phyloP scores from a whole-genome alignment of 2,329 filamentous ascomycete genomes.

The Cordyceps cateniannulata region DNA sequence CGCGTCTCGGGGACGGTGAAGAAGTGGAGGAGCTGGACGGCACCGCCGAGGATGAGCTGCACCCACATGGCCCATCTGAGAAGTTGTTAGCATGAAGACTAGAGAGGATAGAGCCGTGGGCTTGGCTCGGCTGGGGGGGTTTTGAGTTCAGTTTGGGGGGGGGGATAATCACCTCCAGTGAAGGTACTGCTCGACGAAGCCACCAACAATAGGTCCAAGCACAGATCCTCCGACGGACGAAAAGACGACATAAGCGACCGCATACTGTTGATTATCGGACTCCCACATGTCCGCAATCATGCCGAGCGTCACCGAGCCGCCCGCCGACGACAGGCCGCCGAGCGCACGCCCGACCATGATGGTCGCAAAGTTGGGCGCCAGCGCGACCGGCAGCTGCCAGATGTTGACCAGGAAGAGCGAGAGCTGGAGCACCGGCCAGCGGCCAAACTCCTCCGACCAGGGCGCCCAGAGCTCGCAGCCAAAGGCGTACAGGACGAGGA shows the following conservation, averaged over 20 bases:
- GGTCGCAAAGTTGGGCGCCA: conserved; percentile 66
- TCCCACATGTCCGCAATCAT: conserved; percentile 74
- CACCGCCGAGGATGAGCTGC: conserved; percentile 69
- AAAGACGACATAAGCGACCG: conserved; percentile 70
- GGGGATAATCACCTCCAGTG: conserved; percentile 50
- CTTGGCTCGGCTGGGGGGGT: too few relatives aligned
- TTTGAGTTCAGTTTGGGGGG: too few relatives aligned
- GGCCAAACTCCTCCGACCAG: conserved; percentile 77
- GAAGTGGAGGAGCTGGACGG: conserved; percentile 61
- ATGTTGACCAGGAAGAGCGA: conserved; percentile 72
- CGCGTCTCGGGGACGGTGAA: conserved; percentile 72
- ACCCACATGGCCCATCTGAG: conserved; percentile 68
- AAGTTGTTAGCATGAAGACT: conserved; percentile 11
- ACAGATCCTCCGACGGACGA: conserved; percentile 74
- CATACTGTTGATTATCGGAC: conserved; percentile 64
- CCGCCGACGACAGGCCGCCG: conserved; percentile 64
- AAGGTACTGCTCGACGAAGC: conserved; percentile 62
- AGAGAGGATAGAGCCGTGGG: too few relatives aligned
- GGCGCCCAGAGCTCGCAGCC: conserved; percentile 86
- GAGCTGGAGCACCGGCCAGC: conserved; percentile 67
- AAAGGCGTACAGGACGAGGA: conserved; percentile 74
- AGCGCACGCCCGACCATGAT: conserved; percentile 65
- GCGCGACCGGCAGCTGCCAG: conserved; percentile 65
- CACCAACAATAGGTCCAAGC: conserved; percentile 71
- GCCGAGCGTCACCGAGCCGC: conserved; percentile 65